Percentiles rank a stretch among this genome's conserved stretches.
phyloP scores from a whole-genome alignment of 306 rosid species.

The Corylus avellana region DNA sequence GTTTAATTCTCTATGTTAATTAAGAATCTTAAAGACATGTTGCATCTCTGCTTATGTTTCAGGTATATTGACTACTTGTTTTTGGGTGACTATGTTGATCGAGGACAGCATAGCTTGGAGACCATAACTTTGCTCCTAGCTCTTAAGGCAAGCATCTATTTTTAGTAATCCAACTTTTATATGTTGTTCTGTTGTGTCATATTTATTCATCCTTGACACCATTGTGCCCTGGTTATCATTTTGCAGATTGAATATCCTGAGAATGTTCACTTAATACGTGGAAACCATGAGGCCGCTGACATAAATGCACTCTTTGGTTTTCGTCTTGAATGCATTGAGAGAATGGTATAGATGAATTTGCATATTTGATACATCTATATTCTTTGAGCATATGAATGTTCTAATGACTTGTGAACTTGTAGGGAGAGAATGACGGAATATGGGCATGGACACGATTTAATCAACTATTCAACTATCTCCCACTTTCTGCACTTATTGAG shows the following conservation, averaged over 20 bases:
- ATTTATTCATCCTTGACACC: slow-evolving; percentile 25
- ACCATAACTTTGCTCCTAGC: slow-evolving; percentile 96
- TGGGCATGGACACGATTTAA: slow-evolving; percentile 99
- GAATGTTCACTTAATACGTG: slow-evolving; percentile 94
- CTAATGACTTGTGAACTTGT: slow-evolving; percentile 36
- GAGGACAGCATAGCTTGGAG: slow-evolving; percentile 99
- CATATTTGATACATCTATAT: slow-evolving; percentile 23
- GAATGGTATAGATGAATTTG: slow-evolving; percentile 71
- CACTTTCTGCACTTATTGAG: slow-evolving; percentile 95
- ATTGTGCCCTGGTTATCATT: slow-evolving; percentile 30
- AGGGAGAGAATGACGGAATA: slow-evolving; percentile 99
- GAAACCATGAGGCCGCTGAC: slow-evolving; percentile 99
- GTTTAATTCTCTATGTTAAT: slow-evolving; percentile 23
- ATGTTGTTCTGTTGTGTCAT: slow-evolving; percentile 24
- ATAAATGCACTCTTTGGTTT: slow-evolving; percentile 98
- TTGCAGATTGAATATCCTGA: slow-evolving; percentile 97
- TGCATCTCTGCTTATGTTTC: slow-evolving; percentile 35
- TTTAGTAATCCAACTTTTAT: slow-evolving; percentile 21
- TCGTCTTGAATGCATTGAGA: slow-evolving; percentile 98
- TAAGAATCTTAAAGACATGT: background rate
- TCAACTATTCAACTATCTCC: slow-evolving; percentile 97
- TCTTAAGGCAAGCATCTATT: slow-evolving; percentile 71
- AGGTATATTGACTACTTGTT: slow-evolving; percentile 98
- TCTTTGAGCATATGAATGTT: slow-evolving; percentile 27
- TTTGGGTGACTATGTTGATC: slow-evolving; percentile 99